phyloP scores from a whole-genome alignment of 305 asterid species.

The Striga hermonthica region DNA sequence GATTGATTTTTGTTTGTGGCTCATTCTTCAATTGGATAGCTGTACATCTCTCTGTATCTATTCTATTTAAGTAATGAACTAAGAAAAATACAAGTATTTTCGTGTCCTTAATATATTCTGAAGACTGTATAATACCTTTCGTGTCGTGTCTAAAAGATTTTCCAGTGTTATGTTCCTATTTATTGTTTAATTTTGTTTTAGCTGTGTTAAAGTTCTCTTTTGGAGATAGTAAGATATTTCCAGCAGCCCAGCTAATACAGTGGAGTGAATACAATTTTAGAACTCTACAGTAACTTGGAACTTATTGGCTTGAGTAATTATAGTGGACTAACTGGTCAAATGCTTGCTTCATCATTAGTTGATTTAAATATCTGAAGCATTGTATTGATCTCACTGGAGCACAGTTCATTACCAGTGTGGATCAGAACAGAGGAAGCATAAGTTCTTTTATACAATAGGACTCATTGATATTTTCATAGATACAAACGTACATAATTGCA shows the following conservation, averaged over 20 bases:
- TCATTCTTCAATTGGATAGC: neutral
- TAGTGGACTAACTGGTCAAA: slow-evolving; percentile 1
- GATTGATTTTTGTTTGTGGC: neutral
- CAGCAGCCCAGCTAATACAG: neutral
- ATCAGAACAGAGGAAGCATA: slow-evolving; percentile 14
- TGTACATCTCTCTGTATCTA: slow-evolving; percentile 16
- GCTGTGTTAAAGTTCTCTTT: neutral
- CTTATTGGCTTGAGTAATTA: neutral
- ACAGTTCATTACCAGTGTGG: neutral
- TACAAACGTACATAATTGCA: neutral
- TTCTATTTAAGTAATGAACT: neutral
- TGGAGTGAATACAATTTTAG: neutral
- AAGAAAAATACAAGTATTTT: neutral
- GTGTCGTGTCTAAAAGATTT: slow-evolving; percentile 15
- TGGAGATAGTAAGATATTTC: neutral
- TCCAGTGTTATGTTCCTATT: neutral
- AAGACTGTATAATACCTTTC: neutral
- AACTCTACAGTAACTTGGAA: neutral
- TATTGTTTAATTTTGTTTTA: neutral
- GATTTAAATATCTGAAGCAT: slow-evolving; percentile 12
- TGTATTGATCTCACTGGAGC: slow-evolving; percentile 9
- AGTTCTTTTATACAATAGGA: neutral
- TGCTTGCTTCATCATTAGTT: slow-evolving; percentile 2
- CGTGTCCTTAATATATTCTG: neutral
- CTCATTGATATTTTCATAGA: slow-evolving; percentile 6